Evolutionary conservation across 2,329 filamentous ascomycete genomes (phyloP).

Genomic region (Xylaria sp.): DNA sequence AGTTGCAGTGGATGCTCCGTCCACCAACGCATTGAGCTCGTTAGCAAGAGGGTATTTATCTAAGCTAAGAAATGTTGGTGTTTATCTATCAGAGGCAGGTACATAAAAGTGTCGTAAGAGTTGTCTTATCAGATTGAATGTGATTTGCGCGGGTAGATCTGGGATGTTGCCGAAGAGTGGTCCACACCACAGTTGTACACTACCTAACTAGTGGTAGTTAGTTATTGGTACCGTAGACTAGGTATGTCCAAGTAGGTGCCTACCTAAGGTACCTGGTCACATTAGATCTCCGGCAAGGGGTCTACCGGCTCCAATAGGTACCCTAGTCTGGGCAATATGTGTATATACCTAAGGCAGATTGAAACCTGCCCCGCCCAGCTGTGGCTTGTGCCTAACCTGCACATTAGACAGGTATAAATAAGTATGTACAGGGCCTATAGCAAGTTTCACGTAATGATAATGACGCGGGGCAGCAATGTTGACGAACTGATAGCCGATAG

Average conservation of each 20-base stretch:
- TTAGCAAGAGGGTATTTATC: no score
- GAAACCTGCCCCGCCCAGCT: neutral
- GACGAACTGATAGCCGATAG: conserved; percentile 23
- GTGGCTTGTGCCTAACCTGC: conserved; percentile 13
- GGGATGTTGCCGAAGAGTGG: conserved; percentile 9
- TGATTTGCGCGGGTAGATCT: conserved; percentile 20
- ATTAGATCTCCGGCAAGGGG: neutral
- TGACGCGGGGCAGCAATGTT: conserved; percentile 23
- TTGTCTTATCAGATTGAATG: neutral
- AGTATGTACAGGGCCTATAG: conserved; percentile 4
- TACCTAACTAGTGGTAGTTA: no score
- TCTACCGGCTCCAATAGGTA: neutral
- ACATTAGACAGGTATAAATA: no score
- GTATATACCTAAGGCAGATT: neutral
- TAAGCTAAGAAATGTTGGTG: no score
- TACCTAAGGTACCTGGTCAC: no score
- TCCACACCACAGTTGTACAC: neutral
- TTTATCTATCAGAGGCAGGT: no score
- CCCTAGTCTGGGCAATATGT: neutral
- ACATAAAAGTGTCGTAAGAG: neutral
- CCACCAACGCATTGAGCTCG: no score
- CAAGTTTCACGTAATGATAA: conserved; percentile 19
- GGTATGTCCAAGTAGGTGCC: neutral
- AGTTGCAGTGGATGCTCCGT: no score
- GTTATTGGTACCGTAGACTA: neutral